phyloP scores from a whole-genome alignment of 179 eudicot genomes.

The Gypsophila paniculata region DNA sequence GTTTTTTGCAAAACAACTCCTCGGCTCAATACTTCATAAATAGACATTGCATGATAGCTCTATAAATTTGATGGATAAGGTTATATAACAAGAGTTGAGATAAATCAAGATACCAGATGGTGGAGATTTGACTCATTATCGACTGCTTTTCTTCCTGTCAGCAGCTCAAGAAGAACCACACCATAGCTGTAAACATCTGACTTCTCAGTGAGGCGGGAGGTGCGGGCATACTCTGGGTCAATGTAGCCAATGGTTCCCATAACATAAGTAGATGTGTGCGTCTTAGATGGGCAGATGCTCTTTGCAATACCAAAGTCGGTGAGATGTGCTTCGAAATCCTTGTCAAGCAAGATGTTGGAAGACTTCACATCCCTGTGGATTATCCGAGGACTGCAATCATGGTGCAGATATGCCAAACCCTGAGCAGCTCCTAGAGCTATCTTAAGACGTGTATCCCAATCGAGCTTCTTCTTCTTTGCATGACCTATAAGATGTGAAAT shows the following conservation, averaged over 20 bases:
- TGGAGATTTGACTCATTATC: constrained; percentile 93
- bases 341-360: constrained; percentile 85
- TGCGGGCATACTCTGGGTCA: constrained; percentile 97
- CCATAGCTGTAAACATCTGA: constrained; percentile 97
- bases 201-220: constrained; percentile 92
- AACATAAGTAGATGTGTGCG: constrained; percentile 86
- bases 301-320: constrained; percentile 98
- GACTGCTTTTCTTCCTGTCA: constrained; percentile 89
- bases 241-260: constrained; percentile 98
- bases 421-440: constrained; percentile 89
- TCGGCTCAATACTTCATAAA: too few relatives aligned
- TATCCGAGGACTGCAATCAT: constrained; percentile 90
- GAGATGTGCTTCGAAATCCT: constrained; percentile 87
- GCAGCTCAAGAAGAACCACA: constrained; percentile 79
- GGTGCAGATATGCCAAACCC: constrained; percentile 95
- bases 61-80: not conserved
- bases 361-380: constrained; percentile 96
- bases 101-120: constrained; percentile 52
- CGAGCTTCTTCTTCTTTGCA: constrained; percentile 77
- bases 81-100: not conserved
- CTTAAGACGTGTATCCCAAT: constrained; percentile 80
- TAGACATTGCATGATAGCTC: too few relatives aligned
- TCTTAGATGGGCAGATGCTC: constrained; percentile 65
- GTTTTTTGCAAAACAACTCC: too few relatives aligned
- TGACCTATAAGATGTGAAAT: constrained; percentile 38